Evolutionary conservation across 495 filamentous ascomycete species (phyloP).

Genomic region (Penicillium alfredii): DNA sequence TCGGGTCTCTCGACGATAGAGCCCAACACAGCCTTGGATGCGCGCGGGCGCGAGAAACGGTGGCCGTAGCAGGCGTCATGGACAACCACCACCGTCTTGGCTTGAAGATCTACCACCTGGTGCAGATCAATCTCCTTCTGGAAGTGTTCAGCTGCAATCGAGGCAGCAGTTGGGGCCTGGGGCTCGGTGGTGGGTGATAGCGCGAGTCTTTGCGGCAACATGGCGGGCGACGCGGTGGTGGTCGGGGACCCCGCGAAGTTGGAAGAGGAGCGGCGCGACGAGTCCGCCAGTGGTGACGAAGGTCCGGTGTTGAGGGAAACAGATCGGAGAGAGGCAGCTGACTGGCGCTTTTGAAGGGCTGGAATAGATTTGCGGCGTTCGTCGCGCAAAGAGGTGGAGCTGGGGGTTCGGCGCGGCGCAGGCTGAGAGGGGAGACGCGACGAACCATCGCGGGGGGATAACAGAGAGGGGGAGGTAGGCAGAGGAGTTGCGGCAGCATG

Average conservation of each 20-base stretch:
- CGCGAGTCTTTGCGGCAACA: conserved; percentile 20
- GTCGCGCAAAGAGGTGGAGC: conserved; percentile 47
- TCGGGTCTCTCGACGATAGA: conserved; percentile 91
- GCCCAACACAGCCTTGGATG: conserved; percentile 55
- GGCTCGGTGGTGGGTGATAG: conserved; percentile 18
- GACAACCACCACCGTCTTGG: conserved; percentile 73
- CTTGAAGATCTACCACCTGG: conserved; percentile 41
- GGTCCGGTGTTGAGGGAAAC: conserved; percentile 22
- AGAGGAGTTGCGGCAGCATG: conserved; percentile 38
- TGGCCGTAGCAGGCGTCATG: conserved; percentile 95
- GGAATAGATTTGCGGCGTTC: conserved; percentile 39
- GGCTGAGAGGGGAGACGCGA: conserved; percentile 18
- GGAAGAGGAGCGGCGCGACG: conserved; percentile 44
- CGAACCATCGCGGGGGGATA: conserved; percentile 26
- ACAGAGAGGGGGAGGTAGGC: conserved; percentile 40
- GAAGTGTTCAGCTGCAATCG: conserved; percentile 66
- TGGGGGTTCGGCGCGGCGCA: conserved; percentile 44
- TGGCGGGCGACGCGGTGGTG: conserved; percentile 21
- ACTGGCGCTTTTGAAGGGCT: conserved; percentile 41
- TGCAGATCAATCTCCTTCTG: conserved; percentile 61
- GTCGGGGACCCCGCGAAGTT: conserved; percentile 37
- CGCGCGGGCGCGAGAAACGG: conserved; percentile 75
- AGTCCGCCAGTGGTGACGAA: conserved; percentile 30
- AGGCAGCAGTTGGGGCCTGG: conserved; percentile 52
- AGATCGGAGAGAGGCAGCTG: conserved; percentile 39